These are phyloP conservation scores for Cryomyces minteri DNA, from an alignment of 495 filamentous ascomycete species.

Conservation along the genomic window DNA sequence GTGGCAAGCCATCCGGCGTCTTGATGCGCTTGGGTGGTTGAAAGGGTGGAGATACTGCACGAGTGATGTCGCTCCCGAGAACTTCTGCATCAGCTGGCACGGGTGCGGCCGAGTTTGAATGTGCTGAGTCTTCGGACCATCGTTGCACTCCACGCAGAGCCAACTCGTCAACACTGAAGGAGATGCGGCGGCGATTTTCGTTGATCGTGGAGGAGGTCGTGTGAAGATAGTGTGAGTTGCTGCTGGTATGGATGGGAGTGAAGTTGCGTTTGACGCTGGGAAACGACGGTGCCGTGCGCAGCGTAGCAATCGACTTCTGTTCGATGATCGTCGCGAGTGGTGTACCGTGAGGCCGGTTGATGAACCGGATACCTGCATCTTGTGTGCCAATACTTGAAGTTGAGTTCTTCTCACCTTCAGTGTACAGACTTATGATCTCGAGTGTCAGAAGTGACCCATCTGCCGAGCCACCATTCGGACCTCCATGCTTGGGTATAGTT, in stretches of 20 bases:
- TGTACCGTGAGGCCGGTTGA: constrained; percentile 1
- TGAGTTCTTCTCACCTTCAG: neutral
- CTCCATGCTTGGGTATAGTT: neutral
- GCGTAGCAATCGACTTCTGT: constrained; percentile 1
- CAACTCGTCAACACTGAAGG: constrained; percentile 1
- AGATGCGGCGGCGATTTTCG: neutral
- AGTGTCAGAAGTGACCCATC: too few species aligned
- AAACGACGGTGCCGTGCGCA: constrained; percentile 2
- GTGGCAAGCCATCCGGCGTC: constrained; percentile 8
- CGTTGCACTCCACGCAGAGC: neutral
- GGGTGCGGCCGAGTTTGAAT: neutral
- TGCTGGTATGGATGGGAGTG: neutral
- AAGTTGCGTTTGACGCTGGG: neutral
- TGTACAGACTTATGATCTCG: neutral
- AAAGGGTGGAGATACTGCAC: constrained; percentile 3
- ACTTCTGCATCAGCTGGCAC: neutral
- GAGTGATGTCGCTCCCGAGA: too few species aligned
- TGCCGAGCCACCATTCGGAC: neutral
- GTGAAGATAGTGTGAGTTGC: neutral
- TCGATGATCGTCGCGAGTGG: constrained; percentile 7
- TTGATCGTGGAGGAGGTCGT: neutral
- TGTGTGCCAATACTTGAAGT: neutral
- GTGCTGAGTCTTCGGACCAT: too few species aligned
- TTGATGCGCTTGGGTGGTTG: constrained; percentile 2
- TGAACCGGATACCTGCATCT: neutral